These are phyloP conservation scores for Xerocomus minutiporus DNA, from an alignment of 1,284 basidiomycete species.

Conservation along the genomic window DNA sequence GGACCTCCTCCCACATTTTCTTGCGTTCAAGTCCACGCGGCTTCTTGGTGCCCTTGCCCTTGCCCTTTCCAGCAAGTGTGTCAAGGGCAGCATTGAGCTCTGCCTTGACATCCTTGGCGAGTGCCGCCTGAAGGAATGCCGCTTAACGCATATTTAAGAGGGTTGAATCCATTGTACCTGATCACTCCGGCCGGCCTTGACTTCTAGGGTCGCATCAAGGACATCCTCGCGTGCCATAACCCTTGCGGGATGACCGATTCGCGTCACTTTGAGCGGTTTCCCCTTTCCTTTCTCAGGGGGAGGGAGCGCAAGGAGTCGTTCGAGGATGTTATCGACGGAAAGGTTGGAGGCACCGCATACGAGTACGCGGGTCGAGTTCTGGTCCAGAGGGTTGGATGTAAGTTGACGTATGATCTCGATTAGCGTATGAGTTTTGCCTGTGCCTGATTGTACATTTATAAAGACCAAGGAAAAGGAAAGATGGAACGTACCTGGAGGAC, in stretches of 20 bases:
- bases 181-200: conserved; percentile 76
- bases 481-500: conserved; percentile 72
- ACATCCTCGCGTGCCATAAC: conserved; percentile 73
- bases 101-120: conserved; percentile 80
- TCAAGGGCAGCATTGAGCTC: conserved; percentile 73
- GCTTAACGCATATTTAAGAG: background rate
- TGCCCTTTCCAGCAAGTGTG: conserved; percentile 72
- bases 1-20: conserved; percentile 90
- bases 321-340: conserved; percentile 87
- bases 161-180: conserved; percentile 40
- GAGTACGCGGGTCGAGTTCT: conserved; percentile 57
- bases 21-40: conserved; percentile 75
- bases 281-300: conserved; percentile 33
- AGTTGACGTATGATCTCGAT: conserved; percentile 88
- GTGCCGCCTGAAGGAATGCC: conserved; percentile 46
- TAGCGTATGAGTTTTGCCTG: conserved; percentile 90
- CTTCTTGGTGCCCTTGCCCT: conserved; percentile 67
- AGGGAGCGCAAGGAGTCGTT: conserved; percentile 69
- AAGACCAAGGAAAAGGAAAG: background rate
- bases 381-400: conserved; percentile 43
- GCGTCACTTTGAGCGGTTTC: conserved; percentile 59
- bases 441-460: conserved; percentile 44
- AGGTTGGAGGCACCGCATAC: conserved; percentile 91
- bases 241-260: conserved; percentile 90
- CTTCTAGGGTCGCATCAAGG: conserved; percentile 81